A percentile compares a stretch with the other conserved stretches of the same genome.
These are phyloP conservation scores for Camelina laxa DNA, from an alignment of 345 rosid genomes.

Conservation along the genomic window DNA sequence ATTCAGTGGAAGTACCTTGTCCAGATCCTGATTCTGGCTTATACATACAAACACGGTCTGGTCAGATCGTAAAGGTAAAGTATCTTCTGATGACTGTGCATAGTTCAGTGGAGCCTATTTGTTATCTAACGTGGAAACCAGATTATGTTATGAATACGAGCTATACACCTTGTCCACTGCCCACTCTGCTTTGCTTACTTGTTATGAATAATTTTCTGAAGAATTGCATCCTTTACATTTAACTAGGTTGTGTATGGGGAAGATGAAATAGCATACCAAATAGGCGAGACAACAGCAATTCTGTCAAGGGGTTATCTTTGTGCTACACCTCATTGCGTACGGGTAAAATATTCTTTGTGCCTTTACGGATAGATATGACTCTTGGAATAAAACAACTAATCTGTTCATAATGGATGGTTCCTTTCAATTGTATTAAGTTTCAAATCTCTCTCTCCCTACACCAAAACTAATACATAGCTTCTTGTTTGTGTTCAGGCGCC, in stretches of 20 bases:
- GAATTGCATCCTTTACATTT: slow-evolving; percentile 8
- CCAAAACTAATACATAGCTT: neutral
- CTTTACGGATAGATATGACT: neutral
- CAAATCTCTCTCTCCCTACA: neutral
- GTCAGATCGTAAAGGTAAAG: slow-evolving; percentile 81
- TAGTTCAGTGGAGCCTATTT: neutral
- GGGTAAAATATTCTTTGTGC: slow-evolving; percentile 50
- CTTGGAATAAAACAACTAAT: neutral
- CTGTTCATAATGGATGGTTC: neutral
- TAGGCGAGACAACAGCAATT: slow-evolving; percentile 90
- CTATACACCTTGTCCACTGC: neutral
- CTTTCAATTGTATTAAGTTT: slow-evolving; percentile 4
- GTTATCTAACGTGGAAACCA: neutral
- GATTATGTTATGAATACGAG: neutral
- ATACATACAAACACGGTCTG: slow-evolving; percentile 78
- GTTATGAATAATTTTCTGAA: neutral
- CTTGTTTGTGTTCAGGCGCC: slow-evolving; percentile 63
- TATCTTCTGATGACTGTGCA: slow-evolving; percentile 7
- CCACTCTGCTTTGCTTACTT: neutral
- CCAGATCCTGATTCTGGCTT: slow-evolving; percentile 88
- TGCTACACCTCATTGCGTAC: slow-evolving; percentile 95
- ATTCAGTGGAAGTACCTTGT: slow-evolving; percentile 74
- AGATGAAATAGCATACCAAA: slow-evolving; percentile 92
- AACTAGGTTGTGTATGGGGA: slow-evolving; percentile 74
- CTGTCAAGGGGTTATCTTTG: slow-evolving; percentile 83